Percentiles rank a stretch among this genome's conserved stretches.
Conservation (phyloP, 2,329 filamentous ascomycete genomes). For the Onygenales sp. region DNA sequence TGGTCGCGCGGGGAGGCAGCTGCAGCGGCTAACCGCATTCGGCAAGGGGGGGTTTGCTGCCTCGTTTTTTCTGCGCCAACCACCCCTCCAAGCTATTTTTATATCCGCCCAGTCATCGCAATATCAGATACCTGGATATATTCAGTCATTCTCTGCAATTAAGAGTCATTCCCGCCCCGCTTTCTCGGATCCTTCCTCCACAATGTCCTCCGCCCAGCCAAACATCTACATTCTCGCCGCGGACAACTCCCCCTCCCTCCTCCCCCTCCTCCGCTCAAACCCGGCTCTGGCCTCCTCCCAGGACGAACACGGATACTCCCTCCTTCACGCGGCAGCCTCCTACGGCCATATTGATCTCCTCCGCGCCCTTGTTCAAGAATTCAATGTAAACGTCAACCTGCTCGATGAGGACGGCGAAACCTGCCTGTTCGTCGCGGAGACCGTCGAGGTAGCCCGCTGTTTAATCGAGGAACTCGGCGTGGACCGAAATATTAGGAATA, state of each 20-base stretch:
- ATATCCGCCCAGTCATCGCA: not conserved
- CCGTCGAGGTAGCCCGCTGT: conserved; percentile 63
- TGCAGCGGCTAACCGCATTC: too few relatives aligned
- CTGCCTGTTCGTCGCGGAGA: conserved; percentile 87
- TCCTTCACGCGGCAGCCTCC: conserved; percentile 85
- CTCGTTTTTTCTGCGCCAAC: too few relatives aligned
- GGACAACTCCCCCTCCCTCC: conserved; percentile 65
- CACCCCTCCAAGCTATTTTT: not conserved
- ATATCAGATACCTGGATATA: too few relatives aligned
- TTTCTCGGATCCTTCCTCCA: not conserved
- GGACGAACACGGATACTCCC: conserved; percentile 88
- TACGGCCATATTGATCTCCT: conserved; percentile 82
- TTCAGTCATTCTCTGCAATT: too few relatives aligned
- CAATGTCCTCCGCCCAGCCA: conserved; percentile 18
- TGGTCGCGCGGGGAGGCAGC: too few relatives aligned
- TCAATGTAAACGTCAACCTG: conserved; percentile 69
- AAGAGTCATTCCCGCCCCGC: not conserved
- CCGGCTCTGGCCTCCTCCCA: conserved; percentile 69
- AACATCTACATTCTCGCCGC: conserved; percentile 71
- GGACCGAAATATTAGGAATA: conserved; percentile 55
- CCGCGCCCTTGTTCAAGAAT: conserved; percentile 63
- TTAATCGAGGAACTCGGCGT: conserved; percentile 76
- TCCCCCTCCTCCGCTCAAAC: conserved; percentile 63
- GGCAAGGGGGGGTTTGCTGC: too few relatives aligned
- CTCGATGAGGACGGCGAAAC: conserved; percentile 89